phyloP scores from a whole-genome alignment of 2,329 filamentous ascomycete genomes.

The Penicillium sclerotiorum region DNA sequence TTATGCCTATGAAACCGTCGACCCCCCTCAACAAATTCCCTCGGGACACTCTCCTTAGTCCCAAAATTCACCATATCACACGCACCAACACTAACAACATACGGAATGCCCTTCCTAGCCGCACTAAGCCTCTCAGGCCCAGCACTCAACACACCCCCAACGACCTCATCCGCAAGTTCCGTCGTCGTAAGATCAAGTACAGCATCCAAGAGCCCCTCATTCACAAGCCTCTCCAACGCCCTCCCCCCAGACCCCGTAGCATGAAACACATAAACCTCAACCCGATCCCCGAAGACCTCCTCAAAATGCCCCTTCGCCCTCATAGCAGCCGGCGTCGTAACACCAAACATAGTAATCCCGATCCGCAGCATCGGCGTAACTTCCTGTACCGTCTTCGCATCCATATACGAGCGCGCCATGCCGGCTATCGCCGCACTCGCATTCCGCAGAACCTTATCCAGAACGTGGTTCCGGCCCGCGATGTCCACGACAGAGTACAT shows the following conservation, averaged over 20 bases:
- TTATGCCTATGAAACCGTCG: conserved; percentile 64
- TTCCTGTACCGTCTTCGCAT: conserved; percentile 34
- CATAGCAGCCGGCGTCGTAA: conserved; percentile 69
- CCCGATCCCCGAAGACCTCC: conserved; percentile 39
- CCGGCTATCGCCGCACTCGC: conserved; percentile 64
- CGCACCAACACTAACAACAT: conserved; percentile 58
- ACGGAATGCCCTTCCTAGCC: conserved; percentile 61
- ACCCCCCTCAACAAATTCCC: conserved; percentile 32
- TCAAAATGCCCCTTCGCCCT: conserved; percentile 54
- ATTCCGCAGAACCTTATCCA: conserved; percentile 62
- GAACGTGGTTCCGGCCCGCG: conserved; percentile 64
- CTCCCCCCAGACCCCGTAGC: conserved; percentile 69
- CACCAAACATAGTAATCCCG: conserved; percentile 74
- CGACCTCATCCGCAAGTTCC: conserved; percentile 66
- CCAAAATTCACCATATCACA: conserved; percentile 69
- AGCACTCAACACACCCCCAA: conserved; percentile 65
- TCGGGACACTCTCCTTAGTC: conserved; percentile 56
- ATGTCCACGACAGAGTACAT: conserved; percentile 74
- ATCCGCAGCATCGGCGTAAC: conserved; percentile 43
- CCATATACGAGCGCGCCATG: conserved; percentile 55
- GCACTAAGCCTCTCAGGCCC: conserved; percentile 60
- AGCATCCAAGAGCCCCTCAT: conserved; percentile 62
- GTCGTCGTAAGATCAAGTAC: conserved; percentile 73
- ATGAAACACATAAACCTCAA: conserved; percentile 70
- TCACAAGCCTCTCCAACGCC: conserved; percentile 68